phyloP scores from a whole-genome alignment of 352 stramenopile species.

The Phytopythium boreale region DNA sequence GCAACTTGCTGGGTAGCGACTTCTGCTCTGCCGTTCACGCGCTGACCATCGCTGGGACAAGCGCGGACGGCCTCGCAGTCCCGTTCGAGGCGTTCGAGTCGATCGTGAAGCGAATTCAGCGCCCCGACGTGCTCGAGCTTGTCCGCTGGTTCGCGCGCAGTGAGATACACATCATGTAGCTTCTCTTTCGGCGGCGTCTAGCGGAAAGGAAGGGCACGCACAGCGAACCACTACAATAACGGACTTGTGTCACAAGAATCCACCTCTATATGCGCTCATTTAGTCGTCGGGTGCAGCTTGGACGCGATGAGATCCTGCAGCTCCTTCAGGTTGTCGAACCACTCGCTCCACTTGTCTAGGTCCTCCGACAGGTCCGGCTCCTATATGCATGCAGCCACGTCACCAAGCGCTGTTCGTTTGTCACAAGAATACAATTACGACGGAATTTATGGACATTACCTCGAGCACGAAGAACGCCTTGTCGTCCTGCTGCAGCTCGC shows the following conservation, averaged over 20 bases:
- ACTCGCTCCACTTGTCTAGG: constrained; percentile 75
- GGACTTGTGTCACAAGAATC: background rate
- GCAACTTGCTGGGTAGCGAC: constrained; percentile 4
- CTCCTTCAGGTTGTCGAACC: constrained; percentile 74
- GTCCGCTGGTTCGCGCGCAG: constrained; percentile 48
- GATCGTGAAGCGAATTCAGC: constrained; percentile 2
- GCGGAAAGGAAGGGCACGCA: background rate
- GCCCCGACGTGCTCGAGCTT: constrained; percentile 35
- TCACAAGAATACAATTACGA: too few species aligned
- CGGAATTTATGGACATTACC: too few species aligned
- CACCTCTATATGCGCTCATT: background rate
- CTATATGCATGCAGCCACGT: constrained; percentile 19
- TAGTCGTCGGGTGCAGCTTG: constrained; percentile 19
- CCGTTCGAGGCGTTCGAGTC: constrained; percentile 7
- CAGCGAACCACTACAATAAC: background rate
- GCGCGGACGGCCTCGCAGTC: background rate
- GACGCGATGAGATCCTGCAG: constrained; percentile 48
- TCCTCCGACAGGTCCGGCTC: constrained; percentile 73
- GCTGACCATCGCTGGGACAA: background rate
- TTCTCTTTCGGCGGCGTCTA: background rate
- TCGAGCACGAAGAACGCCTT: constrained; percentile 64
- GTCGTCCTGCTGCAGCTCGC: constrained; percentile 49
- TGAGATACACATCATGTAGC: constrained; percentile 60
- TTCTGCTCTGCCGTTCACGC: constrained; percentile 6
- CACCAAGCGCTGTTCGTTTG: background rate